Conservation (phyloP, 2,329 filamentous ascomycete genomes). For the Colletotrichum higginsianum region DNA sequence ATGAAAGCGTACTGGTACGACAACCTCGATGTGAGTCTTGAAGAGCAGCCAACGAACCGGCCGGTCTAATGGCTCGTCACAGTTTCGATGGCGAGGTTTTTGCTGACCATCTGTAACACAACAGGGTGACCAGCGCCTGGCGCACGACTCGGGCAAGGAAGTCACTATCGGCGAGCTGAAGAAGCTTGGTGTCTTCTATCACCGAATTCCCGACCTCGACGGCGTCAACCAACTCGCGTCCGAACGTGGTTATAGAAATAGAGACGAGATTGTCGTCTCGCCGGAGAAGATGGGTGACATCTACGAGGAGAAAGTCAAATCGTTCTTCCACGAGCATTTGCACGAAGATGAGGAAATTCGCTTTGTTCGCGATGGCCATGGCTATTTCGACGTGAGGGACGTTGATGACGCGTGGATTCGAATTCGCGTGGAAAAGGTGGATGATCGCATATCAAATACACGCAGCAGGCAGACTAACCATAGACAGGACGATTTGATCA, state of each 20-base stretch:
- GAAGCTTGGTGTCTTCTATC: constrained; percentile 86
- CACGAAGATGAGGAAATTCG: constrained; percentile 99
- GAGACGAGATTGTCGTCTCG: constrained; percentile 92
- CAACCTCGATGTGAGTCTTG: constrained; percentile 63
- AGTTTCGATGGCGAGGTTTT: constrained; percentile 2
- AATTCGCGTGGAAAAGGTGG: constrained; percentile 83
- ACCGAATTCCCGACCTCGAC: constrained; percentile 73
- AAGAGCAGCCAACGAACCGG: background rate
- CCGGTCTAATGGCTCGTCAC: constrained; percentile 3
- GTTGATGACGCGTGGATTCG: constrained; percentile 90
- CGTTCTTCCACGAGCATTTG: constrained; percentile 94
- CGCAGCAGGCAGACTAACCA: background rate
- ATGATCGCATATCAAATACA: background rate
- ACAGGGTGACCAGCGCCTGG: constrained; percentile 92
- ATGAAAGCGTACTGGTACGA: constrained; percentile 75
- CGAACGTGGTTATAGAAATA: constrained; percentile 90
- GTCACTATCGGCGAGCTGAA: constrained; percentile 77
- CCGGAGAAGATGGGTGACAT: constrained; percentile 86
- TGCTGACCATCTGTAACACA: background rate
- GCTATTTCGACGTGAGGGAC: constrained; percentile 93
- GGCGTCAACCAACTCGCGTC: constrained; percentile 82
- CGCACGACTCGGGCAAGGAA: constrained; percentile 86
- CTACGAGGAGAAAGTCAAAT: constrained; percentile 95
- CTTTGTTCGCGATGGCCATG: constrained; percentile 89
- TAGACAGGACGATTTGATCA: constrained; percentile 83